Conservation (phyloP, 2,329 filamentous ascomycete genomes). For the Colletotrichum nymphaeae region DNA sequence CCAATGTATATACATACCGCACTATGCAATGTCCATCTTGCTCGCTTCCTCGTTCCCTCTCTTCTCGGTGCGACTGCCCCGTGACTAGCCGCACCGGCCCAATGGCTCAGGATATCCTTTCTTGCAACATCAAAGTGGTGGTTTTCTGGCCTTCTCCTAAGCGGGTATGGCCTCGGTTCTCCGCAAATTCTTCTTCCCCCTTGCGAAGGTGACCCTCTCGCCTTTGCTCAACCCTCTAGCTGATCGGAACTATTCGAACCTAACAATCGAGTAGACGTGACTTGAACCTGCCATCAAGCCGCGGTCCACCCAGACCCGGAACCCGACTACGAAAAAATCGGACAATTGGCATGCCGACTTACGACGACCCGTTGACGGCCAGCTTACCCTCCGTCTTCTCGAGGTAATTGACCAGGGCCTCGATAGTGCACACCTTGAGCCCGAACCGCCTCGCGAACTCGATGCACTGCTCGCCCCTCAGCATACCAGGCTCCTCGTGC, state of each 20-base stretch:
- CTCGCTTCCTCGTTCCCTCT: not conserved
- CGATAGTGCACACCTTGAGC: slow-evolving; percentile 94
- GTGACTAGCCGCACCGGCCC: not conserved
- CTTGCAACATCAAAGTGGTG: not conserved
- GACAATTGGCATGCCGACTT: not conserved
- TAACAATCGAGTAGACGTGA: not conserved
- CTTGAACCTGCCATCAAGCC: not conserved
- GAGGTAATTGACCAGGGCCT: slow-evolving; percentile 84
- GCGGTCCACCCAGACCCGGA: not conserved
- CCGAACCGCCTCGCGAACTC: slow-evolving; percentile 90
- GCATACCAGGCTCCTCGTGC: slow-evolving; percentile 81
- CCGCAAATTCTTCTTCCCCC: not conserved
- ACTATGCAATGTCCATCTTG: not conserved
- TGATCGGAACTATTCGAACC: no score
- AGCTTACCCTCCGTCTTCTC: slow-evolving; percentile 78
- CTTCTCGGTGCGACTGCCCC: not conserved
- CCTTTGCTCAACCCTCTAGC: no score
- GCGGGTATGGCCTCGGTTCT: not conserved
- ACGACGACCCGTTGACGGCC: slow-evolving; percentile 53
- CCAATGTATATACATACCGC: not conserved
- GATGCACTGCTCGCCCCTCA: slow-evolving; percentile 89
- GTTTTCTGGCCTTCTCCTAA: not conserved
- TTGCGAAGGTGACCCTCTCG: no score
- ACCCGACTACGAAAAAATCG: not conserved
- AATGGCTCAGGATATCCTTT: not conserved